Evolutionary conservation across 2,329 filamentous ascomycete species (phyloP).

Genomic region (Lasiodiplodia gonubiensis): DNA sequence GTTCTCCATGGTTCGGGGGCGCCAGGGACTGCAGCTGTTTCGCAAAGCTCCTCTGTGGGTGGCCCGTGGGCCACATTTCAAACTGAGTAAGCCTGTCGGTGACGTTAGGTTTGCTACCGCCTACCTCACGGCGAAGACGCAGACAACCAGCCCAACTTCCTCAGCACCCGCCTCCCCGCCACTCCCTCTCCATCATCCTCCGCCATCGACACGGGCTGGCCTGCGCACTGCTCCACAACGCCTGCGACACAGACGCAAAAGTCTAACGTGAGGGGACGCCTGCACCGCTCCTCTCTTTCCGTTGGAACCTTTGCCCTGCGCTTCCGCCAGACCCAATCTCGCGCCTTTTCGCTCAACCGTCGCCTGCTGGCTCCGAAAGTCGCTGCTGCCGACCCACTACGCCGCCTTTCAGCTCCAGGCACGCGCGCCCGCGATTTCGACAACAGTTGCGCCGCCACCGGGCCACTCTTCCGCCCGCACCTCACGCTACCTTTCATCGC

Average conservation of each 20-base stretch:
- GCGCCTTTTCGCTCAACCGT: conserved; percentile 13
- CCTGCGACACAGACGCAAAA: conserved; percentile 4
- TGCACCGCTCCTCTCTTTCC: conserved; percentile 30
- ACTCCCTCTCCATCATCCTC: conserved; percentile 19
- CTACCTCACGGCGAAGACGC: conserved; percentile 31
- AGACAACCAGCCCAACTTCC: conserved; percentile 28
- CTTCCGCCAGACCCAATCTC: conserved; percentile 23
- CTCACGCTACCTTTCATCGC: conserved; percentile 17
- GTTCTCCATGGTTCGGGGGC: background rate
- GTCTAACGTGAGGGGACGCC: conserved; percentile 23
- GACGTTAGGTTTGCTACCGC: conserved; percentile 12
- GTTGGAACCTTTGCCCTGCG: conserved; percentile 26
- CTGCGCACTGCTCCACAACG: background rate
- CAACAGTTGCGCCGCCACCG: background rate
- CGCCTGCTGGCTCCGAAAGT: background rate
- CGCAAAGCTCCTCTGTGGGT: background rate
- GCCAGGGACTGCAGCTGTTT: background rate
- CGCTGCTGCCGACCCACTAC: conserved; percentile 1
- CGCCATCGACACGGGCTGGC: conserved; percentile 26
- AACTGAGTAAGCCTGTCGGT: conserved; percentile 1
- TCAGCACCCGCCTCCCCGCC: conserved; percentile 31
- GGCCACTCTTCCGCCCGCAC: conserved; percentile 17
- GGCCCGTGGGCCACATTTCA: background rate
- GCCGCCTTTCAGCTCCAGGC: conserved; percentile 18
- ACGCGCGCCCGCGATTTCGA: background rate